Percentiles rank a stretch among this genome's conserved stretches.
These are phyloP conservation scores for Barbarea vulgaris DNA, from an alignment of 345 rosid genomes.

Conservation along the genomic window DNA sequence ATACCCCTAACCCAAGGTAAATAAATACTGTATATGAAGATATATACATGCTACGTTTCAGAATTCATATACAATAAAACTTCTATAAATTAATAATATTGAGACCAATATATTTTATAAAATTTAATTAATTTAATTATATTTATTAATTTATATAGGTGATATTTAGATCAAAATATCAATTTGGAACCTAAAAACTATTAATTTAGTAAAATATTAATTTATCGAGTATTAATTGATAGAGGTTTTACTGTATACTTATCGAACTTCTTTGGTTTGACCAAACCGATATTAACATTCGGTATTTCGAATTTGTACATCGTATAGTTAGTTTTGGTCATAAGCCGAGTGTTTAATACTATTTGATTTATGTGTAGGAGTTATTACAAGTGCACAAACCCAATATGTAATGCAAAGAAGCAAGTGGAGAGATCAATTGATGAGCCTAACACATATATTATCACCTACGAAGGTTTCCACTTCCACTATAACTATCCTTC, in stretches of 20 bases:
- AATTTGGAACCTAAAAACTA: too few species aligned
- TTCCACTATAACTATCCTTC: conserved; percentile 66
- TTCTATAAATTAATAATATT: too few species aligned
- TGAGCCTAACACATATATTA: conserved; percentile 63
- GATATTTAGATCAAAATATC: too few species aligned
- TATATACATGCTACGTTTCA: neutral
- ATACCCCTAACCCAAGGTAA: conserved; percentile 85
- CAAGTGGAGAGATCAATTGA: conserved; percentile 76
- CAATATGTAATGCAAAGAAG: conserved; percentile 80
- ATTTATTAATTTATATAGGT: too few species aligned
- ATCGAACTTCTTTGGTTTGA: neutral
- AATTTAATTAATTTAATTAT: too few species aligned
- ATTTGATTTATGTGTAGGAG: conserved; percentile 51
- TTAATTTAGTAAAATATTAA: too few species aligned
- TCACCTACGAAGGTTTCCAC: conserved; percentile 90
- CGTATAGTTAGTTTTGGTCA: neutral
- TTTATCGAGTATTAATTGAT: too few species aligned
- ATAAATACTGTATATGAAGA: conserved; percentile 25
- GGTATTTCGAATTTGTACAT: neutral
- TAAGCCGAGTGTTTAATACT: neutral
- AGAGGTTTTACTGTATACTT: too few species aligned
- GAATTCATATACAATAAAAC: neutral
- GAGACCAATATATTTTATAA: too few species aligned
- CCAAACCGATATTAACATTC: neutral
- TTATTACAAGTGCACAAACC: conserved; percentile 87